phyloP scores from a whole-genome alignment of 202 grass and related monocot species.

The Eragrostis tef region DNA sequence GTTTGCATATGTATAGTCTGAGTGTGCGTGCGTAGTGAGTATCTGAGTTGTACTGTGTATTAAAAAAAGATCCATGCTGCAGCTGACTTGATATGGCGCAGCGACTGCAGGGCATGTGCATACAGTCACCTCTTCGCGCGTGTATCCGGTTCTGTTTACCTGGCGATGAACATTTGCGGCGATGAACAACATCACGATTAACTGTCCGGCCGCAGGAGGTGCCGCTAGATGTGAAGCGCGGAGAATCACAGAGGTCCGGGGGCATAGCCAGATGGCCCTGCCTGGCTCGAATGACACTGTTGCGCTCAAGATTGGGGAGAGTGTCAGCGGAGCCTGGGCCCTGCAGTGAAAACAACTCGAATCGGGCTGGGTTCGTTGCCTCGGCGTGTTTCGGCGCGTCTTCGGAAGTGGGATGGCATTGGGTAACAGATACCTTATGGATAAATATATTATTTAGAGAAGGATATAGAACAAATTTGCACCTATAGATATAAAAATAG shows the following conservation, averaged over 20 bases:
- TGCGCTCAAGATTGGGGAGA: not conserved
- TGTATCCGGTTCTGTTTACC: not conserved
- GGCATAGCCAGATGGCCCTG: not conserved
- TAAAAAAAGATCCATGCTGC: not conserved
- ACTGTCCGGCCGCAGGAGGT: not conserved
- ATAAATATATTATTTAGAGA: no score
- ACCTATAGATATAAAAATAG: no score
- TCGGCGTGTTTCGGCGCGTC: not conserved
- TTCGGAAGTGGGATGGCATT: slow-evolving; percentile 1
- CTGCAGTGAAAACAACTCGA: slow-evolving; percentile 1
- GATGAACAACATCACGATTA: not conserved
- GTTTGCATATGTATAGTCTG: no score
- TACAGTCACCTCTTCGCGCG: no score
- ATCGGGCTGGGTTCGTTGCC: not conserved
- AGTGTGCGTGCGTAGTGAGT: no score
- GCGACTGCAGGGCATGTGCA: no score
- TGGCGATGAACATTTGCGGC: not conserved
- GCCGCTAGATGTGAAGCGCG: not conserved
- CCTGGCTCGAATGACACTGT: not conserved
- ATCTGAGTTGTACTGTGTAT: no score
- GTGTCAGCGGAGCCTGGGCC: slow-evolving; percentile 13
- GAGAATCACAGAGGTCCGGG: not conserved
- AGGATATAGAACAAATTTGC: not conserved
- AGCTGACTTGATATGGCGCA: not conserved
- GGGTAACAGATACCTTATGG: no score